Evolutionary conservation across 352 stramenopile genomes (phyloP), one percentile per base, ranked within the genome.

Genomic region (Phytopythium aichiense): DNA sequence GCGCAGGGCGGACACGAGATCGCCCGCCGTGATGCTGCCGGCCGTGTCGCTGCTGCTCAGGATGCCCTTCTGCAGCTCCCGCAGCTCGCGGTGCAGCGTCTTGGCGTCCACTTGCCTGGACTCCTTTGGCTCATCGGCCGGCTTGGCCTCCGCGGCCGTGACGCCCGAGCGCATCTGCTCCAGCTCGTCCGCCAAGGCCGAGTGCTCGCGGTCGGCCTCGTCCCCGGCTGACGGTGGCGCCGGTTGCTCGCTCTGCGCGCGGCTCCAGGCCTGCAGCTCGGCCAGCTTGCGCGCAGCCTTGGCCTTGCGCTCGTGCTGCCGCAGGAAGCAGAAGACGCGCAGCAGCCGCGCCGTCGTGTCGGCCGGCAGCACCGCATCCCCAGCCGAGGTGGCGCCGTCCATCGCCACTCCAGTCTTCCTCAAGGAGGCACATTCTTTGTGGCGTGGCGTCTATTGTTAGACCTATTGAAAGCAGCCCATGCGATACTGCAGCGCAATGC

Each of bases 301-400:
- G 18, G 77, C 45, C 72, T 87, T 88, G 40, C 75, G 69, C 28
- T 87, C 77, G 54, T 87, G 75, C 64, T 88, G 79, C 8, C 79
- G 73, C 16, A 87, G 61, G 40, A 80, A 77, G 58, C 67, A 76
- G 46, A 90, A 88, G 18, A 81, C 64, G 7, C 77, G 74, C 61
- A 79, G 60, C 51, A 90, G 60, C 45, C 76, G 75, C 57, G 73
- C 63, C 37, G 76, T 68, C 22, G 66, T 67, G n/a, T 87, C 81
- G 4, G 69, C 56, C 46, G 73, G 69, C 25, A 87, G 65, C 62
- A 73, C 62, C 12, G 60, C 65, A 18, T 65, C 52, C 15, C 45
- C 25, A 8, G 28, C 22, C 6, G 35, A 31, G 40, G 55, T 25
- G 23, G 23, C 28, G 50, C 50, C 28, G 5, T 57, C 28, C 51